Base-by-base conservation (phyloP, 2,329 filamentous ascomycete genomes). In the Calonectria ilicicola region DNA sequence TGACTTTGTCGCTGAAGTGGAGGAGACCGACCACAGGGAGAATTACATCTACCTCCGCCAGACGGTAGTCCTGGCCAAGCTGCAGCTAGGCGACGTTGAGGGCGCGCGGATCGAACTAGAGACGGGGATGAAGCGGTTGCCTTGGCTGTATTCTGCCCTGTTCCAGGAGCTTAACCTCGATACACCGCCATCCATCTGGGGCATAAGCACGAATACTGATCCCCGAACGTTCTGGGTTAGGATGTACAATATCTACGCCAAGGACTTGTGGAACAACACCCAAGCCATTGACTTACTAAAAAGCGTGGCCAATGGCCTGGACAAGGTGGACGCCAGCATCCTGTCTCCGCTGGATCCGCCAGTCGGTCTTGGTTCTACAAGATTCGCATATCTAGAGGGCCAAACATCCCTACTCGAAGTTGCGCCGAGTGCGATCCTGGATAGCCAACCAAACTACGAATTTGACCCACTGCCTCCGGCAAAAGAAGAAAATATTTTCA, bases 201-300 rank as follows among this genome's bases (percentile, higher is more conserved):
- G 94, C 65, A 89, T 92, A 73, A 89, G 91, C 78, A 91, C 92
- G 1, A 89, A 91, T 35, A 87, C 89, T 15, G 88, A 91, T 56
- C 90, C 95, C 76, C 80, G 82, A 23, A 88, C 90, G 68, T 89
- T 98, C 44, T 90, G 95, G 79, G 91, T 92, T 5, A 91, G 93
- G 79, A 88, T 98, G 2, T 98, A 98, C 80, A 88, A 95, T 32
- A 88, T 91, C 69, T 91, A 93, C 53, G 89, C 93, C 5, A 96
- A 95, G 80, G 94, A 96, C 77, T 86, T 98, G 4, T 98, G 96
- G 96, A 95, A 95, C 81, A 95, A 92, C 5, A 89, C 93, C 0
- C 92, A 95, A 78, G 91, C 91, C 17, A 92, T 89, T 4, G 85
- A 87, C 5, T 84, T 98, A 9, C 89, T 98, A 2, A 88, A 93